Evolutionary conservation across 495 filamentous ascomycete species (phyloP).

Genomic region (Xylaria sp.): DNA sequence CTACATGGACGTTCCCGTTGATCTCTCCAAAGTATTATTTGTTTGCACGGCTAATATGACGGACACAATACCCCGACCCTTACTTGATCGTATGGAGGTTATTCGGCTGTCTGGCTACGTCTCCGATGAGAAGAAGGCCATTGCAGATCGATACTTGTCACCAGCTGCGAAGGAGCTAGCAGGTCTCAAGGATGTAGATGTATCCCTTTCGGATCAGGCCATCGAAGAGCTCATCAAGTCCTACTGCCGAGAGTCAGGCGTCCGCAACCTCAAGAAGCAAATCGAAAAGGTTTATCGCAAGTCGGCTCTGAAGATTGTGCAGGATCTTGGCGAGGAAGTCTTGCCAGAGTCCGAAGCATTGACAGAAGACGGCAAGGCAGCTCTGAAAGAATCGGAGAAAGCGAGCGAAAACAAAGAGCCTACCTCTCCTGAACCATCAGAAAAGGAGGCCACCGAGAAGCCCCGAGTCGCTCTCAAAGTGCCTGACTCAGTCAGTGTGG

Average conservation of each 20-base stretch:
- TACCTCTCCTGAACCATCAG: conserved; percentile 36
- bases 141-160: conserved; percentile 90
- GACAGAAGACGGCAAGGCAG: conserved; percentile 87
- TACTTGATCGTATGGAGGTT: conserved; percentile 97
- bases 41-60: conserved; percentile 99
- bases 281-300: conserved; percentile 99
- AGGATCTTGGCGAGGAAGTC: conserved; percentile 88
- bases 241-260: conserved; percentile 96
- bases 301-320: conserved; percentile 94
- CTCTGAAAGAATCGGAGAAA: conserved; percentile 68
- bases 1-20: conserved; percentile 98
- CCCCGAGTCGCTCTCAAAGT: conserved; percentile 85
- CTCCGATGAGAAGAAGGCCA: conserved; percentile 98
- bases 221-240: conserved; percentile 98
- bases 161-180: conserved; percentile 90
- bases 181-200: conserved; percentile 89
- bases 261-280: conserved; percentile 98
- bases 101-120: conserved; percentile 98
- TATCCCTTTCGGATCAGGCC: conserved; percentile 79
- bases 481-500: conserved; percentile 85
- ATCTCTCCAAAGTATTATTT: conserved; percentile 97
- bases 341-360: conserved; percentile 82
- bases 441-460: conserved; percentile 58
- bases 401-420: conserved; percentile 35
- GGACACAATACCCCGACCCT: conserved; percentile 93